Evolutionary conservation across 2,329 filamentous ascomycete genomes (phyloP).

Genomic region (Byssoonygena ceratinophila): DNA sequence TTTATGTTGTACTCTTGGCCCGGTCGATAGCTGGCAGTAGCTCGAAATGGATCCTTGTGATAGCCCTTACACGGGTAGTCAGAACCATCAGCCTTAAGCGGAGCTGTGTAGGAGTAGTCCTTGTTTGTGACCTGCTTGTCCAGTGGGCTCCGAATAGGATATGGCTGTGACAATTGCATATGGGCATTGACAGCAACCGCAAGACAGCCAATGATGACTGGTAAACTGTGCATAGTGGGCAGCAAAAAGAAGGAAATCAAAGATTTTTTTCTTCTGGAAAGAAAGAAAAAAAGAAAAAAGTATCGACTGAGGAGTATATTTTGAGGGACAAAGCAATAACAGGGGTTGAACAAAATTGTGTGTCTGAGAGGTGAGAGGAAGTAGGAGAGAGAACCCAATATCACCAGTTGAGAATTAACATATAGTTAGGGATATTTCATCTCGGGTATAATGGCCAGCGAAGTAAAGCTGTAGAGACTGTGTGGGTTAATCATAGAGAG

Average conservation of each 20-base stretch:
- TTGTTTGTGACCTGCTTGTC: conserved; percentile 40
- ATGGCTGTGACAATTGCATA: conserved; percentile 48
- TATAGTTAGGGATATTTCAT: background rate
- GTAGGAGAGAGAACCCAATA: background rate
- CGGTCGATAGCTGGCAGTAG: conserved; percentile 52
- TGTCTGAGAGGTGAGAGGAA: background rate
- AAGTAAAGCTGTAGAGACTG: too few relatives aligned
- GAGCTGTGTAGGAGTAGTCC: conserved; percentile 63
- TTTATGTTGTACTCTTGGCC: conserved; percentile 55
- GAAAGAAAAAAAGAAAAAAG: background rate
- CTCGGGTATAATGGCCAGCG: background rate
- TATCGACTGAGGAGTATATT: background rate
- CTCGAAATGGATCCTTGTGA: conserved; percentile 42
- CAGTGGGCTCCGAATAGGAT: conserved; percentile 43
- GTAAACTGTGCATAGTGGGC: background rate
- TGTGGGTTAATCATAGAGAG: too few relatives aligned
- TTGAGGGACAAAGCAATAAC: background rate
- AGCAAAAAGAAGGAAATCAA: background rate
- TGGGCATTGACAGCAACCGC: conserved; percentile 25
- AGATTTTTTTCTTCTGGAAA: background rate
- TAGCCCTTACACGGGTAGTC: conserved; percentile 73
- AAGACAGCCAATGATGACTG: background rate
- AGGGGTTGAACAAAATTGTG: background rate
- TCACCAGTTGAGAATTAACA: background rate
- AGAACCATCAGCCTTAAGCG: conserved; percentile 47